Base-by-base conservation (phyloP, 352 stramenopile species). In the Phytopythium delawarense region DNA sequence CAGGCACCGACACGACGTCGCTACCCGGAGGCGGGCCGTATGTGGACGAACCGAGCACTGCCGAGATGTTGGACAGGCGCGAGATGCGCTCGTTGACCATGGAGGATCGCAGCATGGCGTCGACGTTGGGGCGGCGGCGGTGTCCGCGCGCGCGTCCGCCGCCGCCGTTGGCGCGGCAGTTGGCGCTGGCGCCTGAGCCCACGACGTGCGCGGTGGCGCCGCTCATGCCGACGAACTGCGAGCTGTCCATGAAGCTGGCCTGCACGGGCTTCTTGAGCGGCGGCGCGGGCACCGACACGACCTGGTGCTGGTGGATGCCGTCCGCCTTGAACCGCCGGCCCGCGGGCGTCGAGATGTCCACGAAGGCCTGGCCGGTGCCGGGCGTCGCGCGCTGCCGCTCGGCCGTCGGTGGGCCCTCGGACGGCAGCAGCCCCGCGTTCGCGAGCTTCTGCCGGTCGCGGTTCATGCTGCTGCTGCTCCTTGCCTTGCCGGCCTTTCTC, bases 61-160 rank as follows among this genome's bases (percentile, higher is more conserved):
- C 71, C 59, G 76, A 82, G 57, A 80, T 48, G 40, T 70, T 79
- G 23, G 76, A 84, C n/a, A 79, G 69, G 2, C 67, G 69, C 35
- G 68, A 75, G 21, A 87, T 57, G 54, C 78, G 81, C 40, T 89
- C 65, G 35, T 65, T 74, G 50, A 91, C 79, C 61, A 85, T 76
- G 35, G 77, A 87, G 13, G 82, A 84, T 9, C 79, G 76, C 46
- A 91, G 63, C 73, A 93, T 87, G 21, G 78, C 77, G 59, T 89
- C 72, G 7, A 91, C 78, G 35, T 90, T 86, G 7, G 81, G 65
- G 12, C 73, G 78, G 11, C 79, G 79, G 2, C 74, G 77, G 46
- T 53, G 46, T 28, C 48, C 48, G 7, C 70, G 67, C 42, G 42
- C 40, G 4, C 32, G n/a, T 32, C 35, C 35, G 35, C 62, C 48